phyloP scores from a whole-genome alignment of 768 basidiomycete genomes.

The Leccinum aurantiacum region DNA sequence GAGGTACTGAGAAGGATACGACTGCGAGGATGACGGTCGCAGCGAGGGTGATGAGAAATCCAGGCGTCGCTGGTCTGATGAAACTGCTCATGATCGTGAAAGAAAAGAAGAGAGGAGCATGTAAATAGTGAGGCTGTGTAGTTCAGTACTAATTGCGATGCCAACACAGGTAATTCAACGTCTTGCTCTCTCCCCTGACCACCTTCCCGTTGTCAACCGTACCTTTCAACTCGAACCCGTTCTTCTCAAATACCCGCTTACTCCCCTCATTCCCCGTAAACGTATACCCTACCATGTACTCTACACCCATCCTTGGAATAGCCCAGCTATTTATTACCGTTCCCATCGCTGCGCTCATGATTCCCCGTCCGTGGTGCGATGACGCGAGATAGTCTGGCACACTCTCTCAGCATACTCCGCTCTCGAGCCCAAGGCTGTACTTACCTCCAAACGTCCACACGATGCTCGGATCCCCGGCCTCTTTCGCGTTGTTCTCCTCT shows the following conservation, averaged over 20 bases:
- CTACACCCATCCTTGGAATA: conserved; percentile 61
- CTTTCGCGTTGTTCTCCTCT: conserved; percentile 42
- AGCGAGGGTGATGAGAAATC: conserved; percentile 78
- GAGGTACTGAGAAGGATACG: conserved; percentile 89
- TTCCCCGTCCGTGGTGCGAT: conserved; percentile 63
- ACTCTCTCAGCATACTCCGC: neutral
- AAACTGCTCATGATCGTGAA: conserved; percentile 56
- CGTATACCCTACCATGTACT: conserved; percentile 43
- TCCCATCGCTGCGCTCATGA: conserved; percentile 67
- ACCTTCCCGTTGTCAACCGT: conserved; percentile 40
- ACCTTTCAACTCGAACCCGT: conserved; percentile 48
- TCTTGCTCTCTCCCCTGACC: conserved; percentile 39
- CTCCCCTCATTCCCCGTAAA: conserved; percentile 60
- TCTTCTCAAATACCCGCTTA: conserved; percentile 65
- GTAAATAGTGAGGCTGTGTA: conserved; percentile 15
- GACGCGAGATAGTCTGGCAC: conserved; percentile 58
- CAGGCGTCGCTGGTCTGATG: conserved; percentile 86
- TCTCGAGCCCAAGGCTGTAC: conserved; percentile 9
- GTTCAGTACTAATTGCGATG: neutral
- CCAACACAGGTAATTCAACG: conserved; percentile 40
- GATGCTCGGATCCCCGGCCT: conserved; percentile 53
- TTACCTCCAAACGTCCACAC: conserved; percentile 63
- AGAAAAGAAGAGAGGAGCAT: conserved; percentile 2
- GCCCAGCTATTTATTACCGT: conserved; percentile 59
- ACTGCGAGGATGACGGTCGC: conserved; percentile 79